These are phyloP conservation scores for Flaveria bidentis DNA, from an alignment of 129 eudicot species.

Conservation along the genomic window DNA sequence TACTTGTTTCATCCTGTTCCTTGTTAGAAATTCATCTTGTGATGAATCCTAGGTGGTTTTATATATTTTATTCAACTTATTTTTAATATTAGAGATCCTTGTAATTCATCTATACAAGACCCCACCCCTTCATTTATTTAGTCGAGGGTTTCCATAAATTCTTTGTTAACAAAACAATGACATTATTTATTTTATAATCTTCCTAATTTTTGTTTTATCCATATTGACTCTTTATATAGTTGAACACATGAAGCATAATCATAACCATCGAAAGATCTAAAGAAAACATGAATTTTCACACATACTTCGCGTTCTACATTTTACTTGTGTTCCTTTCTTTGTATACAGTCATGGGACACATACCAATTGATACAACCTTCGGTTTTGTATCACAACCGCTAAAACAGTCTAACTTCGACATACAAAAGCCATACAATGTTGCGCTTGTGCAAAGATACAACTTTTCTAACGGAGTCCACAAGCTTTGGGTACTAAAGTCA, in stretches of 20 bases:
- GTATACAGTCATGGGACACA: constrained; percentile 5
- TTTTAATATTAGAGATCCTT: neutral
- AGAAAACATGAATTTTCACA: constrained; percentile 10
- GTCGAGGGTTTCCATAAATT: neutral
- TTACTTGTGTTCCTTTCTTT: constrained; percentile 8
- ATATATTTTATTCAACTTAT: neutral
- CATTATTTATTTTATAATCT: neutral
- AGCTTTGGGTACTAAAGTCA: constrained; percentile 46
- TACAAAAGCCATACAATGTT: constrained; percentile 44
- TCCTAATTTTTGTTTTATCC: neutral
- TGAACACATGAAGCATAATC: too few species aligned
- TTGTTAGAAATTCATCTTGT: too few species aligned
- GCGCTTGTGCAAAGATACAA: constrained; percentile 43
- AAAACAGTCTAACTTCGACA: constrained; percentile 32
- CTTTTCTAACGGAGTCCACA: constrained; percentile 41
- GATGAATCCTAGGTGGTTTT: neutral
- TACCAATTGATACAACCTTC: constrained; percentile 31
- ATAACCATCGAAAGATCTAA: neutral
- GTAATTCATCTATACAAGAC: neutral
- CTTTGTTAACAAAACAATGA: neutral
- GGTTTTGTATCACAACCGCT: constrained; percentile 43
- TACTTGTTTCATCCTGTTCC: too few species aligned
- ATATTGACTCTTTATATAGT: constrained; percentile 1
- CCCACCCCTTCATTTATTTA: neutral
- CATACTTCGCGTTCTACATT: neutral